Evolutionary conservation across 129 eudicot genomes (phyloP), one percentile per base, ranked within the genome.

Genomic region (Calendula officinalis): DNA sequence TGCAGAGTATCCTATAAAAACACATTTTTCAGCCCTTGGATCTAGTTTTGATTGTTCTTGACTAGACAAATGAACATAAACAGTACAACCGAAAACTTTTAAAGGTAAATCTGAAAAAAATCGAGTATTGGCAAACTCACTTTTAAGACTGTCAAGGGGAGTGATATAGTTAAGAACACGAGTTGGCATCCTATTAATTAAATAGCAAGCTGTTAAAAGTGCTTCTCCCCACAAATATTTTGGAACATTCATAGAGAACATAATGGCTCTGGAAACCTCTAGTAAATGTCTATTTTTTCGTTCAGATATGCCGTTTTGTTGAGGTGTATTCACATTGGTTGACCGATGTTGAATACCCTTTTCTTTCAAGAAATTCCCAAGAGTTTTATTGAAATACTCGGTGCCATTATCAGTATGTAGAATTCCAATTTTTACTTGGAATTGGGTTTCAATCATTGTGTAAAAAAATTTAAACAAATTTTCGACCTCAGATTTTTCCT

Each of bases 351-450:
- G 17, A 5, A 52, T 68, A 5, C 64, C 73, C 11, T 41, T n/a
- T 68, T 55, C 44, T 45, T 0, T 3, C 4, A 68, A 68, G 32
- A 17, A 41, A 4, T 5, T 16, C 12, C 7, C 3, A 3, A 8
- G 15, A n/a, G 11, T 36, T 55, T 68, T 60, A 11, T 41, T 54
- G 4, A 54, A 68, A 42, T 68, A 68, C 27, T 56, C 30, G 22
- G 9, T 52, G 4, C 62, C 62, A 67, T 53, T 53, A 53, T 67
- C 44, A 5, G 34, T 17, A 35, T 46, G 40, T 22, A 55, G 22
- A 1, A 37, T 41, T 30, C 55, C 42, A 9, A 55, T 55, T 38
- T 42, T 52, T 4, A 46, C 5, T 12, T 60, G 27, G 42, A 53
- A 68, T 55, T 68, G 53, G 13, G 7, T 53, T 53, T 42, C 36